Conservation (phyloP, 2,329 filamentous ascomycete species). For the Metarhizium anisopliae region DNA sequence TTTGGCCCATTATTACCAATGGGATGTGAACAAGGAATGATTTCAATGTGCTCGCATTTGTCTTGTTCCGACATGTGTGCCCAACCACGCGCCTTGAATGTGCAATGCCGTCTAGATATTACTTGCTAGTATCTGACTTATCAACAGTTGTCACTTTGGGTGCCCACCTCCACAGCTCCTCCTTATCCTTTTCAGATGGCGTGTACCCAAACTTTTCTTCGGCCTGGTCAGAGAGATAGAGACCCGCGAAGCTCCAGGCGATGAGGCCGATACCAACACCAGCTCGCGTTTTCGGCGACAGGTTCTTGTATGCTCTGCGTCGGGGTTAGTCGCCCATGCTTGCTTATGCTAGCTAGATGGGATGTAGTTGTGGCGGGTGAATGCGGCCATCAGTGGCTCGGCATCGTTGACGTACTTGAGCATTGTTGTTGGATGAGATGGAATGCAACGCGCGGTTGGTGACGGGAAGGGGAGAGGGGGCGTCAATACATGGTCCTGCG, state of each 20-base stretch:
- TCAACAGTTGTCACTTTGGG: slow-evolving; percentile 58
- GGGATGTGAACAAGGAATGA: not conserved
- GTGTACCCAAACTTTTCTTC: slow-evolving; percentile 67
- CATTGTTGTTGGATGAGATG: slow-evolving; percentile 5
- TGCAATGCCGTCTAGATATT: not conserved
- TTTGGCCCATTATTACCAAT: not conserved
- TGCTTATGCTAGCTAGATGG: no score
- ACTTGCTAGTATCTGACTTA: slow-evolving; percentile 8
- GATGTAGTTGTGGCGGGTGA: no score
- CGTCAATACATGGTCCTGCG: not conserved
- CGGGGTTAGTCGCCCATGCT: not conserved
- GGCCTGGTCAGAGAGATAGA: slow-evolving; percentile 63
- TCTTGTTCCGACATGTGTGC: no score
- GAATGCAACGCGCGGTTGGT: no score
- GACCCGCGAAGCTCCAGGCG: slow-evolving; percentile 63
- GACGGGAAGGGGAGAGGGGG: not conserved
- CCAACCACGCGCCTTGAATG: no score
- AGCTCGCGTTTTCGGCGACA: slow-evolving; percentile 61
- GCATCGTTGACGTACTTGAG: slow-evolving; percentile 7
- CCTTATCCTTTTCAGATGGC: slow-evolving; percentile 64
- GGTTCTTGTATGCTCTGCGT: slow-evolving; percentile 57
- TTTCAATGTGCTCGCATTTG: no score
- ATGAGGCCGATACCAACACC: slow-evolving; percentile 67
- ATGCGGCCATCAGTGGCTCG: not conserved
- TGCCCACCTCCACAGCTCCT: slow-evolving; percentile 49